Evolutionary conservation across 2,329 filamentous ascomycete species (phyloP).

Genomic region (Nemania sp.): DNA sequence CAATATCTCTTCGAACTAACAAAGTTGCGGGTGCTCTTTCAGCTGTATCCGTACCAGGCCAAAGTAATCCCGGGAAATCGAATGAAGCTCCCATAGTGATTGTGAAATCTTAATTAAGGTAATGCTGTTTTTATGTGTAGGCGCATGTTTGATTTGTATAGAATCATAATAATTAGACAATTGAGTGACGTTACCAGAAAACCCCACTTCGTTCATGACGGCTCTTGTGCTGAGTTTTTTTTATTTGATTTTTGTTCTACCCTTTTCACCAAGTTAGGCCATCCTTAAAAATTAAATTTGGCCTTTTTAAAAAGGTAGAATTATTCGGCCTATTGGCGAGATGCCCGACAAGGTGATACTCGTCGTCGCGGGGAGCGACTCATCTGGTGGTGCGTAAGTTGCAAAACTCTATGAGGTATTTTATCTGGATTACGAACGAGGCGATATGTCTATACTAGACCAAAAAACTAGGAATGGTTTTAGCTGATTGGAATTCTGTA

Average conservation of each 20-base stretch:
- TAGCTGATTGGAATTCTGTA: constrained; percentile 1
- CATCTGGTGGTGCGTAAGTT: constrained; percentile 85
- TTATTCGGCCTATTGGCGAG: neutral
- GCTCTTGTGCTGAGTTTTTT: constrained; percentile 7
- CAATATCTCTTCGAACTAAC: neutral
- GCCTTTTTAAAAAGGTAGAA: constrained; percentile 4
- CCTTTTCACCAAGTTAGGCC: neutral
- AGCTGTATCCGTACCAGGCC: neutral
- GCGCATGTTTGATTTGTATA: constrained; percentile 1
- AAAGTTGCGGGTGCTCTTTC: neutral
- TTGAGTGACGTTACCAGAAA: constrained; percentile 29
- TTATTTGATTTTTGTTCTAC: no score
- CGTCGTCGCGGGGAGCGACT: constrained; percentile 89
- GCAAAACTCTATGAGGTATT: constrained; percentile 15
- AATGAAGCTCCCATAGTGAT: neutral
- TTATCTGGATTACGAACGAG: constrained; percentile 7
- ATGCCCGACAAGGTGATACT: constrained; percentile 70
- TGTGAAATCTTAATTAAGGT: neutral
- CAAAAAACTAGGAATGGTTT: neutral
- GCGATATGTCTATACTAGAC: neutral
- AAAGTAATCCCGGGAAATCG: neutral
- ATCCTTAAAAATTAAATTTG: no score
- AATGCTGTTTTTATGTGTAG: neutral
- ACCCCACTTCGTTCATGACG: constrained; percentile 33
- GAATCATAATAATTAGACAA: constrained; percentile 21